Percentiles rank a stretch among this genome's conserved stretches.
phyloP scores from a whole-genome alignment of 208 protist species.

The Trypanosoma theileri region DNA sequence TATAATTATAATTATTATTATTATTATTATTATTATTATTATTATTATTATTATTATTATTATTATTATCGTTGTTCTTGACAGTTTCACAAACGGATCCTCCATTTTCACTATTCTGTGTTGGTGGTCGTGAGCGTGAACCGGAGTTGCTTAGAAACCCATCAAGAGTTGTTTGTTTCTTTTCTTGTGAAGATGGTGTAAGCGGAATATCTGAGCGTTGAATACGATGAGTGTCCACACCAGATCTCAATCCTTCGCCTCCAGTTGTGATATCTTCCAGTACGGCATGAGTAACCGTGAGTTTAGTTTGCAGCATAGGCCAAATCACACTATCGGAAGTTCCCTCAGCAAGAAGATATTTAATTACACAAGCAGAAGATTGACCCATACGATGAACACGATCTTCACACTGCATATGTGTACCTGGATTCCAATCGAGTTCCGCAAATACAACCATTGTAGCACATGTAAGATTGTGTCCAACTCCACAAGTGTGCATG shows the following conservation, averaged over 20 bases:
- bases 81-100: background rate
- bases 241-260: conserved; percentile 8
- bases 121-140: conserved; percentile 1
- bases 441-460: conserved; percentile 96
- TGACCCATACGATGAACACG: conserved; percentile 96
- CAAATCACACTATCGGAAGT: conserved; percentile 91
- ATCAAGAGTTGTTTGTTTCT: conserved; percentile 27
- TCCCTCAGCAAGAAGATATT: conserved; percentile 93
- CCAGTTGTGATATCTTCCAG: conserved; percentile 46
- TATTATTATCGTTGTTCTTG: background rate
- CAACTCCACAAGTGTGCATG: conserved; percentile 95
- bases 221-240: conserved; percentile 5
- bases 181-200: conserved; percentile 18
- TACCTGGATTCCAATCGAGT: conserved; percentile 97
- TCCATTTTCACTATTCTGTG: conserved; percentile 2
- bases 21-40: background rate
- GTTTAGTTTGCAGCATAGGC: conserved; percentile 87
- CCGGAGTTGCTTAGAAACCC: conserved; percentile 15
- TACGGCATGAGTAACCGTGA: conserved; percentile 78
- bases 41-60: conserved; percentile 1
- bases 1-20: conserved; percentile 1
- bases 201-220: conserved; percentile 18
- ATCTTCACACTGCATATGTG: conserved; percentile 96
- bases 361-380: conserved; percentile 80
- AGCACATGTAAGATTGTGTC: conserved; percentile 94